Evolutionary conservation across 129 eudicot genomes (phyloP).

Genomic region (Smallanthus sonchifolius): DNA sequence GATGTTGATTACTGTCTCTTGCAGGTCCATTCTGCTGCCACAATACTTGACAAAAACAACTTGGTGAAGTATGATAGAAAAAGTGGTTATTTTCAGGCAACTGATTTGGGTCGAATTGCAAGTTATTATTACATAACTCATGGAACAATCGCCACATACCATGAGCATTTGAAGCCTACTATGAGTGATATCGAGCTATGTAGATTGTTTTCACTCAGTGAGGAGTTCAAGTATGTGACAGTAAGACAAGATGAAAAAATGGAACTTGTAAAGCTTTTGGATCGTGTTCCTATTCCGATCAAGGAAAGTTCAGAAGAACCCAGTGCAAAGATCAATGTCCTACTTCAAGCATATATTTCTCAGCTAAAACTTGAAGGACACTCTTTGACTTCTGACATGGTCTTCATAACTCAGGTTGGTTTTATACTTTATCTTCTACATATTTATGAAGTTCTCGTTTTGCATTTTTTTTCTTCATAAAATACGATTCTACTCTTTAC

Average conservation of each 20-base stretch:
- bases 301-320: constrained; percentile 92
- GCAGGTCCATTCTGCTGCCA: constrained; percentile 95
- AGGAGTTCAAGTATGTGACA: constrained; percentile 84
- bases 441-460: not conserved
- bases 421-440: not conserved
- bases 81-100: constrained; percentile 91
- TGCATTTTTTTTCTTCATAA: not conserved
- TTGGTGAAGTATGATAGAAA: constrained; percentile 85
- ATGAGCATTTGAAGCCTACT: constrained; percentile 92
- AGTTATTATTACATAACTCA: constrained; percentile 88
- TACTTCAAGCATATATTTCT: constrained; percentile 86
- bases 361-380: constrained; percentile 83
- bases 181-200: constrained; percentile 97
- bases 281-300: constrained; percentile 87
- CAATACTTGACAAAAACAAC: constrained; percentile 72
- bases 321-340: constrained; percentile 86
- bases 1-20: constrained; percentile 3
- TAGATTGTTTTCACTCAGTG: constrained; percentile 91
- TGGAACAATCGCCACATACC: constrained; percentile 90
- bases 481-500: not conserved
- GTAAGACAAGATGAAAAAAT: constrained; percentile 97
- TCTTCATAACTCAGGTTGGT: constrained; percentile 81
- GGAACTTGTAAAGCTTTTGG: constrained; percentile 87
- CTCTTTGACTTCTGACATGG: constrained; percentile 92
- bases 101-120: constrained; percentile 96